Evolutionary conservation across 805 yeast genomes (phyloP).

Genomic region (Maudiozyma barnettii): DNA sequence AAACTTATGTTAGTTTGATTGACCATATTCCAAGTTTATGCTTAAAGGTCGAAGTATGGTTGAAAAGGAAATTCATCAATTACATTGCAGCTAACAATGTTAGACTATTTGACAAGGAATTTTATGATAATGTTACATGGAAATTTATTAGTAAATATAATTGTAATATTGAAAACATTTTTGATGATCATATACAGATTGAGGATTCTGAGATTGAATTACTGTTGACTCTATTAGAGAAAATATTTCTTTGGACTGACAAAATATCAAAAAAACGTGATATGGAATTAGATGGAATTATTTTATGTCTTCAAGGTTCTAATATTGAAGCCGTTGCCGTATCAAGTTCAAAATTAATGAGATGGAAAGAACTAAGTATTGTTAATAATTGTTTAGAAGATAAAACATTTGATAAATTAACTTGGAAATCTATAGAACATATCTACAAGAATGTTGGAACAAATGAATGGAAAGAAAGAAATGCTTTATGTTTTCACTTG

Average conservation of each 20-base stretch:
- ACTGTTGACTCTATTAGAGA: conserved; percentile 33
- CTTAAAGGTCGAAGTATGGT: conserved; percentile 10
- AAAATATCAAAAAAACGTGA: conserved; percentile 1
- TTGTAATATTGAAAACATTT: too few relatives aligned
- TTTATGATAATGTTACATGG: conserved; percentile 1
- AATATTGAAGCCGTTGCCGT: conserved; percentile 12
- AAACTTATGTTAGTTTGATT: conserved; percentile 5
- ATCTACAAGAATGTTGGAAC: conserved; percentile 26
- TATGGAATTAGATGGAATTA: conserved; percentile 9
- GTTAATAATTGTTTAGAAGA: conserved; percentile 11
- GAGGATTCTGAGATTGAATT: conserved; percentile 6
- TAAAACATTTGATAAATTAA: conserved; percentile 18
- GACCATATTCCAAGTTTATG: conserved; percentile 6
- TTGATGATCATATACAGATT: not conserved
- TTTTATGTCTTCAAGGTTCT: conserved; percentile 15
- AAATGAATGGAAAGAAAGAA: conserved; percentile 29
- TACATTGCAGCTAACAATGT: conserved; percentile 6
- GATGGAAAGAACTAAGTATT: conserved; percentile 45
- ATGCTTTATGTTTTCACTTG: conserved; percentile 47
- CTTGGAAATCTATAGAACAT: conserved; percentile 40
- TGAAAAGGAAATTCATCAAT: conserved; percentile 1
- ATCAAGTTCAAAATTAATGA: conserved; percentile 24
- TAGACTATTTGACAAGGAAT: conserved; percentile 8
- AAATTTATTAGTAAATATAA: conserved; percentile 1
- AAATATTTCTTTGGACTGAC: conserved; percentile 25